Percentiles rank a stretch among this genome's conserved stretches.
Evolutionary conservation across 1,284 basidiomycete genomes (phyloP).

Genomic region (Porodaedalea pini): DNA sequence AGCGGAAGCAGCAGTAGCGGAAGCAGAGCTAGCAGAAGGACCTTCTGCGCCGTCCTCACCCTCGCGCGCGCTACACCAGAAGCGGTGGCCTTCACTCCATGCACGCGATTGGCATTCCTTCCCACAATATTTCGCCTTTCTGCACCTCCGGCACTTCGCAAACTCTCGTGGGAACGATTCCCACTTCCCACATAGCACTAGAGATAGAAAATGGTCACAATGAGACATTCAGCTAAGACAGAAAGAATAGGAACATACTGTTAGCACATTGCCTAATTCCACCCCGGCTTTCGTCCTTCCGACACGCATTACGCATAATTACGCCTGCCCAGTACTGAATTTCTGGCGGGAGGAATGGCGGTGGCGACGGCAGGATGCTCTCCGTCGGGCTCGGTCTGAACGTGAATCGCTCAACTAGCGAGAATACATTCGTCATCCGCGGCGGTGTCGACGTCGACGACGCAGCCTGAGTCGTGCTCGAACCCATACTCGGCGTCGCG

Average conservation of each 20-base stretch:
- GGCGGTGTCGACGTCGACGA: slow-evolving; percentile 17
- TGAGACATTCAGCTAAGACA: background rate
- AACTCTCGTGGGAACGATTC: slow-evolving; percentile 93
- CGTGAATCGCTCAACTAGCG: slow-evolving; percentile 94
- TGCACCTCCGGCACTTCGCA: slow-evolving; percentile 92
- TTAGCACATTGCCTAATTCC: slow-evolving; percentile 98
- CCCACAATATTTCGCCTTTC: slow-evolving; percentile 98
- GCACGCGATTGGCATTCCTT: slow-evolving; percentile 97
- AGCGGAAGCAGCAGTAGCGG: background rate
- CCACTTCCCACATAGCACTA: slow-evolving; percentile 94
- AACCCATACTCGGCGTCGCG: slow-evolving; percentile 18
- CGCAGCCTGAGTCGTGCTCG: slow-evolving; percentile 22
- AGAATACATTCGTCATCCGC: slow-evolving; percentile 86
- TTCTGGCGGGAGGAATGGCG: slow-evolving; percentile 76
- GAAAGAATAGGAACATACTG: slow-evolving; percentile 49
- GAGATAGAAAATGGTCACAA: slow-evolving; percentile 17
- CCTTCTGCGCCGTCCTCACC: slow-evolving; percentile 55
- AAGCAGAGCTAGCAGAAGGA: background rate
- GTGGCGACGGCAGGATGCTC: slow-evolving; percentile 64
- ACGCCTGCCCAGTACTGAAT: slow-evolving; percentile 99
- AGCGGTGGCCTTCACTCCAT: slow-evolving; percentile 96
- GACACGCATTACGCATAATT: slow-evolving; percentile 98
- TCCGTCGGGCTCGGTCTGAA: slow-evolving; percentile 86
- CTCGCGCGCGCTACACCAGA: slow-evolving; percentile 79
- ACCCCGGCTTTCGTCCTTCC: slow-evolving; percentile 91